A percentile compares a stretch with the other conserved stretches of the same genome.
These are phyloP conservation scores for Periconia sp. DNA, from an alignment of 2,329 filamentous ascomycete species.

Conservation along the genomic window DNA sequence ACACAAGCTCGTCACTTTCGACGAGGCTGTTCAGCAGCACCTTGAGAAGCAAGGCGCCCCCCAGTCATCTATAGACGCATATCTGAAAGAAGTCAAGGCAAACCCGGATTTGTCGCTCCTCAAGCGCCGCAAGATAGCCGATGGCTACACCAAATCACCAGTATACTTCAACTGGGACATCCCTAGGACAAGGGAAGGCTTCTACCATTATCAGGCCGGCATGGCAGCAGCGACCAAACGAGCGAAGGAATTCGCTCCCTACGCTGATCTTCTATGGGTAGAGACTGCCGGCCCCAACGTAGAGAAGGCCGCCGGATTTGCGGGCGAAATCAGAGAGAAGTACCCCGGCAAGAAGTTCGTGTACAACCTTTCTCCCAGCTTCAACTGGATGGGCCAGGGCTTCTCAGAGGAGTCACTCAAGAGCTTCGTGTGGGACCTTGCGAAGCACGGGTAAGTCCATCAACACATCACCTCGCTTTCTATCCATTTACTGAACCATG, in stretches of 20 bases:
- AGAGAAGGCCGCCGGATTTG: conserved; percentile 72
- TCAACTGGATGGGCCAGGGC: conserved; percentile 98
- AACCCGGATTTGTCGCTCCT: conserved; percentile 77
- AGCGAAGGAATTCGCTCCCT: conserved; percentile 86
- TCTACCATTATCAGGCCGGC: conserved; percentile 86
- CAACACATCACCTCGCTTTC: conserved; percentile 40
- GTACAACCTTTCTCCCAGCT: conserved; percentile 94
- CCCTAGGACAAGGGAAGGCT: conserved; percentile 89
- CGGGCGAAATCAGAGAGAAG: conserved; percentile 69
- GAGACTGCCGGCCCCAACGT: conserved; percentile 92
- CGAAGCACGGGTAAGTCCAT: conserved; percentile 70
- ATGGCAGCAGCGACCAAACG: conserved; percentile 89
- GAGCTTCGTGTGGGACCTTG: conserved; percentile 96
- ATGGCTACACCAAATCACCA: conserved; percentile 64
- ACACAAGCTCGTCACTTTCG: conserved; percentile 84
- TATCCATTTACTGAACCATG: not conserved
- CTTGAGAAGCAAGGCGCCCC: conserved; percentile 67
- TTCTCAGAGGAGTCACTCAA: conserved; percentile 81
- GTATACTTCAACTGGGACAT: conserved; percentile 89
- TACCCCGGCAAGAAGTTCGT: conserved; percentile 85
- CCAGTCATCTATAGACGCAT: conserved; percentile 66
- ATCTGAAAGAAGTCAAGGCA: conserved; percentile 62
- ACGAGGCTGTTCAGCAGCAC: conserved; percentile 82
- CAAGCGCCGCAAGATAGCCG: conserved; percentile 72
- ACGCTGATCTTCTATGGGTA: conserved; percentile 94